A percentile compares a stretch with the other conserved stretches of the same genome.
These are phyloP conservation scores for Trichoderma harzianum DNA, from an alignment of 2,329 filamentous ascomycete genomes.

Conservation along the genomic window DNA sequence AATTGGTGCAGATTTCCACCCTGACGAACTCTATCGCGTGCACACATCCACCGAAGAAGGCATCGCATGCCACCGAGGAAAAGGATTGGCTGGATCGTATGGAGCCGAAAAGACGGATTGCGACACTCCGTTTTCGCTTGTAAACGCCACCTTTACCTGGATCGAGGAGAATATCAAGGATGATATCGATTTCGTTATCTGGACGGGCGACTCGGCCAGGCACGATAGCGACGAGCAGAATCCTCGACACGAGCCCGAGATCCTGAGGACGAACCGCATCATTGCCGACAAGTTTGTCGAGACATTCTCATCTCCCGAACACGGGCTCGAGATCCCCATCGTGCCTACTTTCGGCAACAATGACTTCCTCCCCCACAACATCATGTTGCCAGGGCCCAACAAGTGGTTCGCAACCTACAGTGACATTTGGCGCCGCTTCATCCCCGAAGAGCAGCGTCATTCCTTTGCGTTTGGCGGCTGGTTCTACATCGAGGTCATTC, in stretches of 20 bases:
- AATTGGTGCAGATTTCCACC: slow-evolving; percentile 73
- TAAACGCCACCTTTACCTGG: slow-evolving; percentile 90
- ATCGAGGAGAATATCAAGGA: slow-evolving; percentile 74
- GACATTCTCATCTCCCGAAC: slow-evolving; percentile 62
- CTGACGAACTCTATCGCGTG: slow-evolving; percentile 80
- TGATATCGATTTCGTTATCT: slow-evolving; percentile 82
- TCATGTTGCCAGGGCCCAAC: slow-evolving; percentile 81
- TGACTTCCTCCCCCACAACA: slow-evolving; percentile 95
- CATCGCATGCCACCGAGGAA: slow-evolving; percentile 73
- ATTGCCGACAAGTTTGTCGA: slow-evolving; percentile 74
- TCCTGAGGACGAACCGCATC: slow-evolving; percentile 72
- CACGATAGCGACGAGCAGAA: slow-evolving; percentile 83
- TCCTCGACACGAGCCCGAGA: slow-evolving; percentile 71
- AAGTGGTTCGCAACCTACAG: slow-evolving; percentile 75
- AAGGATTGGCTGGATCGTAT: slow-evolving; percentile 74
- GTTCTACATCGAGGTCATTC: slow-evolving; percentile 92
- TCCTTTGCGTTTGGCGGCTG: slow-evolving; percentile 90
- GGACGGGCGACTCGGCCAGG: slow-evolving; percentile 87
- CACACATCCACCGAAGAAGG: slow-evolving; percentile 68
- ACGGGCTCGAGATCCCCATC: slow-evolving; percentile 67
- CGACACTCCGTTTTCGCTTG: slow-evolving; percentile 74
- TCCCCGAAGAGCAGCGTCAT: slow-evolving; percentile 88
- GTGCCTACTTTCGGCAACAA: slow-evolving; percentile 95
- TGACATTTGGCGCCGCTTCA: slow-evolving; percentile 79
- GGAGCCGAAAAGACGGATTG: slow-evolving; percentile 86